Evolutionary conservation across 352 stramenopile species (phyloP), one percentile per base, ranked within the genome.

Genomic region (Phytophthora cajani): DNA sequence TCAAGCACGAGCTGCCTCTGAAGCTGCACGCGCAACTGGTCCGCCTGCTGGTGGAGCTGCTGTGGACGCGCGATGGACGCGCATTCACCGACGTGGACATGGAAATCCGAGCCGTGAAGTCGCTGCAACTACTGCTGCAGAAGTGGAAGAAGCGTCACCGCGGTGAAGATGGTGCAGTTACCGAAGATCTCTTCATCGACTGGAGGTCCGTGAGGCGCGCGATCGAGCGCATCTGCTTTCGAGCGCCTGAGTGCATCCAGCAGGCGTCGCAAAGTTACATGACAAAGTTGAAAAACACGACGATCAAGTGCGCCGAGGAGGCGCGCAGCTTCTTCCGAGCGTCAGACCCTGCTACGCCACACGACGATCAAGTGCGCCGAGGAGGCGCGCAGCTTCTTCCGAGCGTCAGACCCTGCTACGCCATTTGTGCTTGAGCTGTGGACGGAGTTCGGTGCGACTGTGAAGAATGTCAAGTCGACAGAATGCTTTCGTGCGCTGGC

Each of bases 401-500:
- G 36, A 17, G 53, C 67, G 5, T 63, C 67, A 1, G 69, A 75
- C n/a, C 52, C 70, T 9, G 56, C 42, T 12, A 77, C 63, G 17
- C 67, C 76, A 14, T 17, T 91, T 32, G 74, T 87, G 12, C 32
- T 60, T 10, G 82, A 90, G 27, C 25, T 93, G 30, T 93, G 86
- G 86, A 42, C 23, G 0, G 71, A 80, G 33, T 85, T 93, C 38
- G 75, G 67, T 1, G 50, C 62, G 10, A 62, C 40, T 7, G 79
- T 92, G 47, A 73, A 80, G 49, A 69, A 88, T 23, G 79, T 77
- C 19, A 75, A 79, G 40, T 82, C 74, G 55, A 91, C 69, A 19
- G 67, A 78, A 19, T 90, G 86, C 38, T 91, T 92, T 63, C 78
- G 83, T 36, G 79, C 81, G 23, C 59, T 90, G 11, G 84, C 80